Evolutionary conservation across 768 basidiomycete genomes (phyloP), one percentile per base, ranked within the genome.

Genomic region (Boletus edulis): DNA sequence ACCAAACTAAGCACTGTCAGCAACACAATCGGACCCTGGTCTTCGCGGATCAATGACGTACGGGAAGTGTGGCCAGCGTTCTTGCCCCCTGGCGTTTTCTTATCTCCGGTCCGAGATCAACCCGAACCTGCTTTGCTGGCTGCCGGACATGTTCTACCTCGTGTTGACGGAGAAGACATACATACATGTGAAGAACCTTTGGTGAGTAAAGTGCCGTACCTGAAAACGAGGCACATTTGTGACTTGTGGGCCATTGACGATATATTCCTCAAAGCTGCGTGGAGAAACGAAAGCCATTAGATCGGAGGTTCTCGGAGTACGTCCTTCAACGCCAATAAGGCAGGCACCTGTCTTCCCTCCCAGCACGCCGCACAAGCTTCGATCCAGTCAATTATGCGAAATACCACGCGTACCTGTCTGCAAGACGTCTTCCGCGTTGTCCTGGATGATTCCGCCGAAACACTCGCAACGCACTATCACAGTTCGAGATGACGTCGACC

Each of bases 81-180:
- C 27, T 61, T 66, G 8, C 64, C 67, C 8, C 58, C 63, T 9
- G 68, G 63, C 2, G 46, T 62, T 35, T 61, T 60, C 34, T 46
- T 75, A 53, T 75, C 72, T 45, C 74, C 71, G 43, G 63, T 70
- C 27, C 61, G 56, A 29, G 55, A 59, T 50, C 37, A 47, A 27
- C 49, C 41, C 9, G 50, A 44, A 22, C 41, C 57, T 43, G 46
- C 52, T 39, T 37, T 44, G 47, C 45, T 53, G 53, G 53, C 56
- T 56, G 52, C 13, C 24, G 31, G 40, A 47, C 38, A 15, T 24
- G 29, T 38, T 43, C 44, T 13, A 41, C 57, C 58, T 58, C 52
- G 43, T 69, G 62, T 35, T 59, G 64, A 54, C 49, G 60, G 56
- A 49, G 43, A 54, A 52, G 56, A 56, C 34, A 49, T 50, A 53